Evolutionary conservation across 2,329 filamentous ascomycete genomes (phyloP).

Genomic region (Saccharata proteae): DNA sequence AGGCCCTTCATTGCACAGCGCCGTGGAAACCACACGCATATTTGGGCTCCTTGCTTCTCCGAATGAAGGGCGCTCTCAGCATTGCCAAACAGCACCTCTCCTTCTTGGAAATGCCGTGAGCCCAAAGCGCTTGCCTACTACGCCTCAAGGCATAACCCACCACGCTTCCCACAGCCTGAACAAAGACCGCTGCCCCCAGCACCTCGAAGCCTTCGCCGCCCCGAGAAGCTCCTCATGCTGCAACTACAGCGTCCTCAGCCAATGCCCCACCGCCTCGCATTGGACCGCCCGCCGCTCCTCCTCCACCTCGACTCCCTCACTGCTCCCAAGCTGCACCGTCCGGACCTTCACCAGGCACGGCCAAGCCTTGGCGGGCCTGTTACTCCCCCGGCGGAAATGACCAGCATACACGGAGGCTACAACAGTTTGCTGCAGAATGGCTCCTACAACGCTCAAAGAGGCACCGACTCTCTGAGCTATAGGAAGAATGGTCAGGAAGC

Average conservation of each 20-base stretch:
- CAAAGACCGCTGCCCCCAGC: neutral
- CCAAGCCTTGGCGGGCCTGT: conserved; percentile 18
- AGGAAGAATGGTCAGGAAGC: neutral
- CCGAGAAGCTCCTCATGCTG: conserved; percentile 27
- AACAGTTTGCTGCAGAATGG: conserved; percentile 5
- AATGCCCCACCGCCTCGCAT: conserved; percentile 28
- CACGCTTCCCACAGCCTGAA: no score
- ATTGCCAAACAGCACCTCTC: conserved; percentile 6
- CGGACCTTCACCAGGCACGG: conserved; percentile 15
- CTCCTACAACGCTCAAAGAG: conserved; percentile 5
- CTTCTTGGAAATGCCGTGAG: conserved; percentile 9
- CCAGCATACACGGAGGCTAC: conserved; percentile 6
- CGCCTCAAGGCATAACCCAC: no score
- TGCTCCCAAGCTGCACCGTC: conserved; percentile 17
- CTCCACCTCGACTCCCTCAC: conserved; percentile 16
- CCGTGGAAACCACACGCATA: conserved; percentile 8
- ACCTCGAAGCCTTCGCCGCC: conserved; percentile 2
- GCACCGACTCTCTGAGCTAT: neutral
- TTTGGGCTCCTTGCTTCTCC: conserved; percentile 9
- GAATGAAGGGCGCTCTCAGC: conserved; percentile 1
- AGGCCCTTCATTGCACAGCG: conserved; percentile 5
- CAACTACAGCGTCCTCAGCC: conserved; percentile 28
- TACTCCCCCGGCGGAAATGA: conserved; percentile 21
- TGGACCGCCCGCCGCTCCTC: conserved; percentile 21
- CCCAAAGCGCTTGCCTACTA: conserved; percentile 8